A percentile compares a stretch with the other conserved stretches of the same genome.
Conservation (phyloP, 257 asterid species). For the Handroanthus guayacan region DNA sequence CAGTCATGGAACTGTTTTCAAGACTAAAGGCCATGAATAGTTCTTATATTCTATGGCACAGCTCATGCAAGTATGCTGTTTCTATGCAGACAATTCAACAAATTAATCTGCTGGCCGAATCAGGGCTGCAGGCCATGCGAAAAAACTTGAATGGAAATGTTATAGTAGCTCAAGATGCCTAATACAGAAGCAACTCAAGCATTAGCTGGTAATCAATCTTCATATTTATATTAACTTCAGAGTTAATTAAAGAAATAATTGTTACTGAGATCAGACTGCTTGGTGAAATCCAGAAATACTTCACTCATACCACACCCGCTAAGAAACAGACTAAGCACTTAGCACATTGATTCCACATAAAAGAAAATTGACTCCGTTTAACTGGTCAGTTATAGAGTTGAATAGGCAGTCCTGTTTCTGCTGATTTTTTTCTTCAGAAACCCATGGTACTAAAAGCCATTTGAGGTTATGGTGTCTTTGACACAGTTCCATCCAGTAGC, state of each 20-base stretch:
- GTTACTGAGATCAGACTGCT: background rate
- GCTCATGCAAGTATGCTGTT: background rate
- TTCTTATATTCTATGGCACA: background rate
- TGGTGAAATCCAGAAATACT: constrained; percentile 13
- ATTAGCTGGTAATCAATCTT: constrained; percentile 18
- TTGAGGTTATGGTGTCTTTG: no score
- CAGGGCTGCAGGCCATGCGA: constrained; percentile 2
- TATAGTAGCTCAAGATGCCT: background rate
- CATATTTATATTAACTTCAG: background rate
- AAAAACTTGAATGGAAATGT: background rate
- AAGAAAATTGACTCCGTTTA: constrained; percentile 12
- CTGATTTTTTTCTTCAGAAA: constrained; percentile 13
- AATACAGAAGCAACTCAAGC: constrained; percentile 11
- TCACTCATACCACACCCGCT: constrained; percentile 2
- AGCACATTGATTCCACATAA: constrained; percentile 16
- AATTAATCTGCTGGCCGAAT: background rate
- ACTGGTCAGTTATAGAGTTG: constrained; percentile 6
- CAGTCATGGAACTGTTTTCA: background rate
- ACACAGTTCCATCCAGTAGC: no score
- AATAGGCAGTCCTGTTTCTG: constrained; percentile 14
- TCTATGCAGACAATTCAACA: background rate
- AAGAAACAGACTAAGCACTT: constrained; percentile 3
- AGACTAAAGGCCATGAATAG: constrained; percentile 20
- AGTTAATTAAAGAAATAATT: background rate
- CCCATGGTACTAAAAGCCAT: background rate